Conservation (phyloP, 139 green algal species). For the Chlamydomonas eustigma region DNA sequence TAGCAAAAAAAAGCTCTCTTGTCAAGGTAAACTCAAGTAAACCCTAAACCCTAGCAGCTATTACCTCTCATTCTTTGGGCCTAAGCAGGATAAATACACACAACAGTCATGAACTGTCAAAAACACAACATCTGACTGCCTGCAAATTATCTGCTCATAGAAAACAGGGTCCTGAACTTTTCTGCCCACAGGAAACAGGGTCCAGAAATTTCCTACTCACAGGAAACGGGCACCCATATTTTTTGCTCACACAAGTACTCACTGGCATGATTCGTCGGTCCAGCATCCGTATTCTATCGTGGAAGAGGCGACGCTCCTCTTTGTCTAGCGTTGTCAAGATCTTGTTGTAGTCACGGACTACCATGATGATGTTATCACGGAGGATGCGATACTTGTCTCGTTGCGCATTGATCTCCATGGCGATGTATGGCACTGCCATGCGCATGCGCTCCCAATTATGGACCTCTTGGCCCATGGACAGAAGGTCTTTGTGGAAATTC, state of each 20-base stretch:
- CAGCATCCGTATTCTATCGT: conserved; percentile 77
- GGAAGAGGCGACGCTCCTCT: conserved; percentile 77
- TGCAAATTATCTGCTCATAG: too few relatives aligned
- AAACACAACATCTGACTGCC: too few relatives aligned
- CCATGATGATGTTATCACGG: conserved; percentile 64
- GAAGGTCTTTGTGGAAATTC: conserved; percentile 77
- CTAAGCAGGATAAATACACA: too few relatives aligned
- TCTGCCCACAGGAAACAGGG: too few relatives aligned
- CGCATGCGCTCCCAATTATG: conserved; percentile 82
- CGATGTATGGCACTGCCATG: conserved; percentile 73
- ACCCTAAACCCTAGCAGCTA: too few relatives aligned
- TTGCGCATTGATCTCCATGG: conserved; percentile 82
- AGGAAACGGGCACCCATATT: too few relatives aligned
- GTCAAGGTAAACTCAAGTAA: too few relatives aligned
- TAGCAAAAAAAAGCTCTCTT: too few relatives aligned
- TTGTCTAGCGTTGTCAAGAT: conserved; percentile 63
- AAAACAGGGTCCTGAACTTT: too few relatives aligned
- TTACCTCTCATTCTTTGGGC: too few relatives aligned
- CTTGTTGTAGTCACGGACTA: conserved; percentile 65
- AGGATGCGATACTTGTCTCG: conserved; percentile 79
- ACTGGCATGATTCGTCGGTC: conserved; percentile 81
- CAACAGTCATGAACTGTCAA: too few relatives aligned
- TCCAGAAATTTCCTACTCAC: too few relatives aligned
- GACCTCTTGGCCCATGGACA: conserved; percentile 66
- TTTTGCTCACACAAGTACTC: background rate